These are phyloP conservation scores for Naumovozyma castellii DNA, from an alignment of 805 yeast species.

Conservation along the genomic window DNA sequence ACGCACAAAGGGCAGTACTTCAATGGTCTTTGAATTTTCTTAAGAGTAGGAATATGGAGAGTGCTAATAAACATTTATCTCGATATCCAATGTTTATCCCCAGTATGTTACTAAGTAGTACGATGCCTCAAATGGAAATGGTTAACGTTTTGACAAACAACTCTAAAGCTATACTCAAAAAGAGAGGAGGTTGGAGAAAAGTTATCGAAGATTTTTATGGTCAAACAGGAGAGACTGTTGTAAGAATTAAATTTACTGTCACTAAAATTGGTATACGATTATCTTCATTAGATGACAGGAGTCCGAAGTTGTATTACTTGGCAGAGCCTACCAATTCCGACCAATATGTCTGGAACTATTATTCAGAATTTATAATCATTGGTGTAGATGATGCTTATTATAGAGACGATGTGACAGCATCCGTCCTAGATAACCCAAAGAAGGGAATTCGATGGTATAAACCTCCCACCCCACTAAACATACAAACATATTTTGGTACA, in stretches of 20 bases:
- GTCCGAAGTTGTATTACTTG: background rate
- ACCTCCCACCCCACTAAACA: constrained; percentile 3
- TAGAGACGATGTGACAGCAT: background rate
- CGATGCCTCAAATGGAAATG: constrained; percentile 6
- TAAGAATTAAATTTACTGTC: background rate
- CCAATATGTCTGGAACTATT: background rate
- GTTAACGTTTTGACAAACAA: constrained; percentile 11
- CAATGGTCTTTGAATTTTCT: constrained; percentile 4
- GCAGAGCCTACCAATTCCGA: background rate
- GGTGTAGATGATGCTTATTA: background rate
- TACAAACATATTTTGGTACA: constrained; percentile 9
- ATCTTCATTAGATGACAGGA: background rate
- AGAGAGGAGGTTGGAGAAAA: background rate
- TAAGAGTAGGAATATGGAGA: constrained; percentile 4
- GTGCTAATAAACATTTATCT: constrained; percentile 5
- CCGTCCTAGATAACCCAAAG: background rate
- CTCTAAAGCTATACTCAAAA: background rate
- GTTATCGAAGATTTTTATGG: background rate
- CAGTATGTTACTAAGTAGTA: constrained; percentile 6
- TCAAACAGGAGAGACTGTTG: background rate
- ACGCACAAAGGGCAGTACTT: constrained; percentile 10
- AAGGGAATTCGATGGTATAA: constrained; percentile 6
- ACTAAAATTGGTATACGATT: background rate
- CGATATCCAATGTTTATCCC: constrained; percentile 18
- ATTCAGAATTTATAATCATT: background rate